Base-by-base conservation (phyloP, 169 alveolate genomes). In the Eimeria necatrix region DNA sequence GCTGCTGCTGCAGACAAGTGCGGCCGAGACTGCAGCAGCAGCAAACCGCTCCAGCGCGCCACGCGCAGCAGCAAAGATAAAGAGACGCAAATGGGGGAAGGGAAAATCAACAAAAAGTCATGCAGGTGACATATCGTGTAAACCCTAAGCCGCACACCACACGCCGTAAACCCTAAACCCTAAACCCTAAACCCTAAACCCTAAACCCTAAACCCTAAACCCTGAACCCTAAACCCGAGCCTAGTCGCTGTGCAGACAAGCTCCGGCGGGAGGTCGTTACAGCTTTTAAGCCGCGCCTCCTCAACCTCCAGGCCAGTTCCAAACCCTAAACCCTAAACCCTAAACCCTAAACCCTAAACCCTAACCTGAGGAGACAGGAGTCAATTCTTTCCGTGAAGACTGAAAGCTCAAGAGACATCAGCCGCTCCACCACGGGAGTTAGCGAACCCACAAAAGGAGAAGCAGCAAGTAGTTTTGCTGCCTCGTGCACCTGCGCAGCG, bases 11-110 rank as follows among this genome's bases (percentile, higher is more conserved):
- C 89, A 48, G 89, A 24, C 26, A 56, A 52, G 9, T 80, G 89
- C 32, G 89, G 71, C 46, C 89, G 48, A 49, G 89, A 51, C 89
- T 80, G 89, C 89, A 80, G 89, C 89, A 80, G 89, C 89, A 80
- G 89, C 89, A 80, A 52, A 48, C 89, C 89, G 71, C 89, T 49
- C 89, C 89, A 80, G 10, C 89, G 70, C 14, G 49, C 89, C 10
- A 80, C 32, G 70, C 89, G 89, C 71, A 80, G 64, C 89, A 80
- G 89, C 89, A 80, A 22, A 14, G 89, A 80, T 8, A 80, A 46
- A 48, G 89, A 80, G 22, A 80, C 89, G 71, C 89, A 80, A 80
- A 80, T 80, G 18, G 89, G 89, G n/a, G 89, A 51, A 6, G 89
- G 89, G 20, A 80, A 80, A 8, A 80, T 80, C 46, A 80, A 32